These are phyloP conservation scores for Chaetomium fimeti DNA, from an alignment of 495 filamentous ascomycete species.

Conservation along the genomic window DNA sequence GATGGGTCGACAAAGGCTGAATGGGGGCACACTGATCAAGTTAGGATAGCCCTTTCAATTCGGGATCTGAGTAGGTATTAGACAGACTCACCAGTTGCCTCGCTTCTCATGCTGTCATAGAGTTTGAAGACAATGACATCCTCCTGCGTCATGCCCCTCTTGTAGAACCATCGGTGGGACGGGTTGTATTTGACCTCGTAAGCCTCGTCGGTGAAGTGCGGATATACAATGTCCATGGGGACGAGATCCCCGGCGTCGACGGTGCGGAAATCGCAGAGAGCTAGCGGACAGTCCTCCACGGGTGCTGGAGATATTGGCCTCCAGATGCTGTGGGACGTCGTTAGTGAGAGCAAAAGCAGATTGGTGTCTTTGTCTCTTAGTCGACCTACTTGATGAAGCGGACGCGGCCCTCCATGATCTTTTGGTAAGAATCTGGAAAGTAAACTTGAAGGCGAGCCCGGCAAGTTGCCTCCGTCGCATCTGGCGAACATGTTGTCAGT, in stretches of 20 bases:
- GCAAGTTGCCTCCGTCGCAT: slow-evolving; percentile 17
- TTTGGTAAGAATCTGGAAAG: slow-evolving; percentile 16
- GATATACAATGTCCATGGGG: slow-evolving; percentile 16
- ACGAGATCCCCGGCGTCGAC: slow-evolving; percentile 15
- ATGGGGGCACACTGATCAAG: slow-evolving; percentile 19
- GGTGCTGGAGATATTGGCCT: slow-evolving; percentile 18
- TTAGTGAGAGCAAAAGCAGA: neutral
- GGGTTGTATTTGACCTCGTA: slow-evolving; percentile 24
- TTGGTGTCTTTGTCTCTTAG: neutral
- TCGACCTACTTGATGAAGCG: slow-evolving; percentile 19
- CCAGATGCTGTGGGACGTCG: slow-evolving; percentile 12
- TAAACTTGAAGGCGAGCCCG: slow-evolving; percentile 13
- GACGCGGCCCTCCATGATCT: slow-evolving; percentile 15
- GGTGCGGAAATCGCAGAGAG: slow-evolving; percentile 21
- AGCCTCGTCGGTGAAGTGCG: slow-evolving; percentile 21
- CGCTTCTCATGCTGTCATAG: slow-evolving; percentile 14
- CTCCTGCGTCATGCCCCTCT: slow-evolving; percentile 15
- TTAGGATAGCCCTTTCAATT: neutral
- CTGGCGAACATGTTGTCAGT: neutral
- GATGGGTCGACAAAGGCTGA: slow-evolving; percentile 19
- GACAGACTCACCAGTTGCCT: slow-evolving; percentile 15
- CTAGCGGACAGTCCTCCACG: slow-evolving; percentile 21
- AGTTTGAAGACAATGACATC: slow-evolving; percentile 23
- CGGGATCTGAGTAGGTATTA: neutral
- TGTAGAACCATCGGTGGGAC: slow-evolving; percentile 21